Evolutionary conservation across 805 yeast species (phyloP), one percentile per base, ranked within the genome.

Genomic region (Lachancea sp.): DNA sequence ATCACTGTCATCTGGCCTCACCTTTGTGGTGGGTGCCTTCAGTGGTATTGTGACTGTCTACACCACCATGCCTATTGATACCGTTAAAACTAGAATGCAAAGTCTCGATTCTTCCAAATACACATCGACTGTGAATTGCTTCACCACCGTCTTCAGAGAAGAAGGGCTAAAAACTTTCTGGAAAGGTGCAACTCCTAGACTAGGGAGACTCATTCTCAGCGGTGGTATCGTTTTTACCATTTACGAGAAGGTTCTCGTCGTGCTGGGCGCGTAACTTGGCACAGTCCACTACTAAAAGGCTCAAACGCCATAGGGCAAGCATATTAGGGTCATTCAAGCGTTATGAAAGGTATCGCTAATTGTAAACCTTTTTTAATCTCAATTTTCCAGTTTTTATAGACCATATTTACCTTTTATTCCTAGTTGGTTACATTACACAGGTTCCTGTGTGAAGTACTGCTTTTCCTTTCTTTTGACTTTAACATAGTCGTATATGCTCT

Each of bases 191-290:
- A 93, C 98, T 2, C 98, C 99, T 38, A 77, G 99, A 61, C 71
- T 91, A 49, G 98, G 98, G 5, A 78, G 99, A 57, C 74, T 91
- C 60, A 79, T 90, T 30, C 74, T 91, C 60, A 85, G 95, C 67
- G 99, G 99, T 49, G 99, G 99, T 57, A 91, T 91, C 54, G 97
- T 93, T 25, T 91, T 91, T 69, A 93, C 98, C 17, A 86, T 93
- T 46, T 91, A 91, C 65, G 99, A 91, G 64, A 86, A 89, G 68
- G 83, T 91, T 70, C 72, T 91, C 64, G 77, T 58, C 3, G 54
- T 68, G 11, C 49, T 69, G 42, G 57, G 56, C 29, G 38, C 38
- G 9, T 43, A 38, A 22, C 8, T 22, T 22, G 25, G 8, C 25
- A 8, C 8, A 8, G 25, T 22, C 8, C 25, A 22, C 25, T 4